Conservation (phyloP, 768 basidiomycete genomes). For the Russula griseocarnosa region DNA sequence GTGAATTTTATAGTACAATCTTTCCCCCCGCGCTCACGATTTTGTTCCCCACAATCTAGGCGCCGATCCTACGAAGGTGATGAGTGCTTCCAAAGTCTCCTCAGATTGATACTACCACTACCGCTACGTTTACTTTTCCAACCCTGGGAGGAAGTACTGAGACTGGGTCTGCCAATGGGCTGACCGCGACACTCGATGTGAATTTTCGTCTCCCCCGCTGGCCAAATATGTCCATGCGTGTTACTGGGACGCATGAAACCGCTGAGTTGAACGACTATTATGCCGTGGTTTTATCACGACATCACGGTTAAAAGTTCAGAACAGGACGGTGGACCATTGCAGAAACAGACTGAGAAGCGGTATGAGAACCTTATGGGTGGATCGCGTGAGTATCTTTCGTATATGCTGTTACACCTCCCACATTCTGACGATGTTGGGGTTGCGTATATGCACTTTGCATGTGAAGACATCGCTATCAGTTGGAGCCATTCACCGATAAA, state of each 20-base stretch:
- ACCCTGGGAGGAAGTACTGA: not conserved
- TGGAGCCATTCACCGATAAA: conserved; percentile 54
- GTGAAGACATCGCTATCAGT: conserved; percentile 47
- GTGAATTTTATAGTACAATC: conserved; percentile 33
- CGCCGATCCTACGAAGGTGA: conserved; percentile 18
- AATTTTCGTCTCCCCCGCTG: conserved; percentile 24
- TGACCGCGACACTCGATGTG: conserved; percentile 22
- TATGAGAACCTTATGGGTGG: conserved; percentile 51
- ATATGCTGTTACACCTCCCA: not conserved
- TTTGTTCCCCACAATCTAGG: conserved; percentile 32
- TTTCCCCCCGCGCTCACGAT: not conserved
- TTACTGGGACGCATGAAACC: conserved; percentile 39
- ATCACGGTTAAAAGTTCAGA: conserved; percentile 39
- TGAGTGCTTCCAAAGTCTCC: conserved; percentile 18
- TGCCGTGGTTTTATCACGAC: conserved; percentile 45
- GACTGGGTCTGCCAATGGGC: conserved; percentile 1
- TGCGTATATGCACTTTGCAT: not conserved
- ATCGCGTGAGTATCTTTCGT: conserved; percentile 35
- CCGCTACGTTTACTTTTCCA: conserved; percentile 32
- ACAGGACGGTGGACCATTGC: conserved; percentile 28
- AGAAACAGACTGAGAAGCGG: conserved; percentile 41
- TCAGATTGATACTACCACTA: conserved; percentile 31
- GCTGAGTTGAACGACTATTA: conserved; percentile 41
- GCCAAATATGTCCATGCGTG: conserved; percentile 31
- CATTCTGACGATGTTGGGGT: not conserved